Percentiles rank a stretch among this genome's conserved stretches.
These are phyloP conservation scores for Aspergillus ochraceus DNA, from an alignment of 2,329 filamentous ascomycete species.

Conservation along the genomic window DNA sequence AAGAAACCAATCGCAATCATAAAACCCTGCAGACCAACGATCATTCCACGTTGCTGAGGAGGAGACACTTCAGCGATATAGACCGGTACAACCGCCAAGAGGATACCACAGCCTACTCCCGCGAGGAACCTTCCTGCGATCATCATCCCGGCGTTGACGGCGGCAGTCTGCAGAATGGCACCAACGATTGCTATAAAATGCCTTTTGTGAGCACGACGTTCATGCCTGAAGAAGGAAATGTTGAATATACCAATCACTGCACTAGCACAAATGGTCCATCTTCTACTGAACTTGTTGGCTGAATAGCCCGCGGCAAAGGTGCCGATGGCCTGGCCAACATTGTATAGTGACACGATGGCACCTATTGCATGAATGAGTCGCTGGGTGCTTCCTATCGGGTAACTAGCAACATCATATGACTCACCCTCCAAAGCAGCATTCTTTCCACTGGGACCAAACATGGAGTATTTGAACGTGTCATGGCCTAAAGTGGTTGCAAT, in stretches of 20 bases:
- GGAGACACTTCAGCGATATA: conserved; percentile 29
- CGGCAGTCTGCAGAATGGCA: conserved; percentile 19
- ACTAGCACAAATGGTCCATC: conserved; percentile 34
- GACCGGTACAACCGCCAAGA: conserved; percentile 21
- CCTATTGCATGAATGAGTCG: conserved; percentile 2
- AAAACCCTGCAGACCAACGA: conserved; percentile 35
- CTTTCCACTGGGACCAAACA: conserved; percentile 14
- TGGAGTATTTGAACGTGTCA: conserved; percentile 18
- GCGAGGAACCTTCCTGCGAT: conserved; percentile 23
- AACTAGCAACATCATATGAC: background rate
- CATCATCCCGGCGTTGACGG: conserved; percentile 20
- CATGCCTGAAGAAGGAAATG: too few relatives aligned
- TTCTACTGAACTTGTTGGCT: conserved; percentile 36
- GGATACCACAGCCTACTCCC: conserved; percentile 18
- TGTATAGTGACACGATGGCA: conserved; percentile 22
- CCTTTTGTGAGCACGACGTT: too few relatives aligned
- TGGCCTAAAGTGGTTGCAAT: conserved; percentile 18
- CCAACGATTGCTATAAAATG: conserved; percentile 16
- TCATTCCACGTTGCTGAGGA: conserved; percentile 28
- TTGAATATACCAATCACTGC: conserved; percentile 20
- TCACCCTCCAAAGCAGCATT: conserved; percentile 14
- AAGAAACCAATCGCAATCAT: conserved; percentile 41
- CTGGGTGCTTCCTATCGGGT: background rate
- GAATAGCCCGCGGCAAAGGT: conserved; percentile 29
- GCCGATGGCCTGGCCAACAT: conserved; percentile 23